A percentile compares a stretch with the other conserved stretches of the same genome.
Conservation (phyloP, 78 protist species). For the Trichosphaerium sp. region DNA sequence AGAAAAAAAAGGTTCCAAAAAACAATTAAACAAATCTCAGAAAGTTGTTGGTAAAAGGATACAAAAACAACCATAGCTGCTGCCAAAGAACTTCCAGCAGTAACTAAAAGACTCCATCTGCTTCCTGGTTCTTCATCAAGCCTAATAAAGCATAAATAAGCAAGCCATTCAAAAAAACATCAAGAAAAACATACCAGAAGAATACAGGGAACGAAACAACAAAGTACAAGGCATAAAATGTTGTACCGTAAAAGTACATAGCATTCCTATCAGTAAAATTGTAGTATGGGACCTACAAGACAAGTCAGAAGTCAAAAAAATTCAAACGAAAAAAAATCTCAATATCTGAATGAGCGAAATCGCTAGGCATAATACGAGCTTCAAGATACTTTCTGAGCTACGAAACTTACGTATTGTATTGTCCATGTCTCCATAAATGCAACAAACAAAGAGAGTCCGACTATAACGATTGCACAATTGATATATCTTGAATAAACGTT, state of each 20-base stretch:
- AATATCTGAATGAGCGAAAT: neutral
- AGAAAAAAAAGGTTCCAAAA: no score
- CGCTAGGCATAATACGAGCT: neutral
- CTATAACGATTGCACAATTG: slow-evolving; percentile 7
- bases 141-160: neutral
- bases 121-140: slow-evolving; percentile 33
- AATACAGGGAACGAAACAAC: slow-evolving; percentile 58
- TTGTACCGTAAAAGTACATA: slow-evolving; percentile 43
- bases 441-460: slow-evolving; percentile 41
- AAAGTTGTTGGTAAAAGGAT: neutral
- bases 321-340: neutral
- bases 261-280: slow-evolving; percentile 20
- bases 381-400: neutral
- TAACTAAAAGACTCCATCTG: slow-evolving; percentile 20
- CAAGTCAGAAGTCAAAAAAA: neutral
- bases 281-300: slow-evolving; percentile 54
- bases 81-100: slow-evolving; percentile 29
- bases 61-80: slow-evolving; percentile 53
- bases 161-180: neutral
- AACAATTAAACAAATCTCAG: no score
- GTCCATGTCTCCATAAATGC: slow-evolving; percentile 68
- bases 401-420: neutral
- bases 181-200: neutral
- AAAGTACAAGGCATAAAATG: slow-evolving; percentile 58
- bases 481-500: neutral